These are phyloP conservation scores for Alternaria metachromatica DNA, from an alignment of 2,329 filamentous ascomycete genomes.

Conservation along the genomic window DNA sequence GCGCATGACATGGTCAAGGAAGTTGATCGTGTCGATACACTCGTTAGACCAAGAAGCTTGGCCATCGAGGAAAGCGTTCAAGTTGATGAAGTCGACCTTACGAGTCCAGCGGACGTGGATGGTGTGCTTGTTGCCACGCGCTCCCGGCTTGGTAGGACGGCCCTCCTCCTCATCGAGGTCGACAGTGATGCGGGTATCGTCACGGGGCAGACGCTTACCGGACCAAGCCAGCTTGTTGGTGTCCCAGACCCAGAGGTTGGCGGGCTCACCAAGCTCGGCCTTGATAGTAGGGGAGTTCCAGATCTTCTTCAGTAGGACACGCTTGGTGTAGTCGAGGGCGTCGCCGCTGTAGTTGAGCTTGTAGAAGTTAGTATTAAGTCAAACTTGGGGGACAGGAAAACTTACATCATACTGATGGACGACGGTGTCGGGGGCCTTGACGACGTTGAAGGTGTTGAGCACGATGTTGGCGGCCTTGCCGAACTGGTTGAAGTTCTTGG, in stretches of 20 bases:
- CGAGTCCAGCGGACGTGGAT: conserved; percentile 70
- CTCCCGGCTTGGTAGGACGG: conserved; percentile 15
- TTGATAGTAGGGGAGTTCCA: conserved; percentile 73
- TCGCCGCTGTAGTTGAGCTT: conserved; percentile 69
- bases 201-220: conserved; percentile 30
- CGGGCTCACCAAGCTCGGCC: conserved; percentile 54
- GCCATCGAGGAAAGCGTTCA: conserved; percentile 71
- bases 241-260: conserved; percentile 74
- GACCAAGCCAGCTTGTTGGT: conserved; percentile 85
- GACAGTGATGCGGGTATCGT: conserved; percentile 59
- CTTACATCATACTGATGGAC: conserved; percentile 88
- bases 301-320: conserved; percentile 73
- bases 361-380: conserved; percentile 12
- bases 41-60: conserved; percentile 57
- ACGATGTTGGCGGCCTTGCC: conserved; percentile 51
- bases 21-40: conserved; percentile 83
- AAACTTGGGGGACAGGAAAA: conserved; percentile 23
- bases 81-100: conserved; percentile 69
- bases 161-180: conserved; percentile 74
- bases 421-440: conserved; percentile 62
- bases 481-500: conserved; percentile 45
- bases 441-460: conserved; percentile 79
- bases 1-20: conserved; percentile 87
- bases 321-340: conserved; percentile 63
- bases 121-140: conserved; percentile 59